Percentiles rank a stretch among this genome's conserved stretches.
Conservation (phyloP, 441 rosid genomes). For the Dalechampia spathulata region DNA sequence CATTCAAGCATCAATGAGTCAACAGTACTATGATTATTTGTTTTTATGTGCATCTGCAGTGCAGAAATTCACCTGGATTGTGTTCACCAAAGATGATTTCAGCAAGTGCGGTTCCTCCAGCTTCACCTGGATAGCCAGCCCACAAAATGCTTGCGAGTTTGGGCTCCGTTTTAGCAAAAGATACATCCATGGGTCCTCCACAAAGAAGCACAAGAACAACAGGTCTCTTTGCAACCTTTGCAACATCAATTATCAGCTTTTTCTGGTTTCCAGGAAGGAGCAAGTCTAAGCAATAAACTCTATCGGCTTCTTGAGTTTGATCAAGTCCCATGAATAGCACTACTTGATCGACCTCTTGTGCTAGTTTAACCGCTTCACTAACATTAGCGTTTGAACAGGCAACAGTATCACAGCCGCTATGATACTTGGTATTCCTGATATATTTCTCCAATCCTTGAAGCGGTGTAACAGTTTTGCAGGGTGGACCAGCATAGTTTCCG, state of each 20-base stretch:
- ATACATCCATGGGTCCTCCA: conserved; percentile 81
- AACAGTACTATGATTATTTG: no score
- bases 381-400: conserved; percentile 47
- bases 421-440: conserved; percentile 36
- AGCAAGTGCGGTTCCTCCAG: conserved; percentile 79
- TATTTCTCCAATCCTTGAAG: conserved; percentile 54
- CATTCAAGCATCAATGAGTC: no score
- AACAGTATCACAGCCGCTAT: conserved; percentile 57
- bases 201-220: conserved; percentile 53
- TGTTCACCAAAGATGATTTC: conserved; percentile 65
- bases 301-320: conserved; percentile 77
- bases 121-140: conserved; percentile 97
- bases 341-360: conserved; percentile 55
- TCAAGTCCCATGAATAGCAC: conserved; percentile 82
- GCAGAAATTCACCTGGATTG: conserved; percentile 52
- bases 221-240: conserved; percentile 58
- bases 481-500: conserved; percentile 90
- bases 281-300: conserved; percentile 51
- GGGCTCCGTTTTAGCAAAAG: conserved; percentile 51
- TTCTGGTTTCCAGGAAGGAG: conserved; percentile 80
- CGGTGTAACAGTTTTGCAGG: conserved; percentile 70
- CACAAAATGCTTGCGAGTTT: conserved; percentile 57
- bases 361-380: conserved; percentile 44
- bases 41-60: no score
- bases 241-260: conserved; percentile 49